These are phyloP conservation scores for Eucommia ulmoides DNA, from an alignment of 257 asterid species.

Conservation along the genomic window DNA sequence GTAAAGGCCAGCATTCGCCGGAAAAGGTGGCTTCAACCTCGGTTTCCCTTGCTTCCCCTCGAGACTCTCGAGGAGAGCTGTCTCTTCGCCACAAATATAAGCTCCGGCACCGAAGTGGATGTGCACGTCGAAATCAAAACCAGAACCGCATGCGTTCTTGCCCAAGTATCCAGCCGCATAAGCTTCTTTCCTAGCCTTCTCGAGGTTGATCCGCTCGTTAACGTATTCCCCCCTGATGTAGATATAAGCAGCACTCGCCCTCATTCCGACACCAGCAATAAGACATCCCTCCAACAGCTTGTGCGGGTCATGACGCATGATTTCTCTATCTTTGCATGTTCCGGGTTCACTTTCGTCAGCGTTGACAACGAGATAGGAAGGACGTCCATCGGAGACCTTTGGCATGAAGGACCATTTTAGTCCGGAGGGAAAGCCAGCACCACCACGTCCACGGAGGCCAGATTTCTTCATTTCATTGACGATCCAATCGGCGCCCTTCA, in stretches of 20 bases:
- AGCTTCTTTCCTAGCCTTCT: slow-evolving; percentile 89
- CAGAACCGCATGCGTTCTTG: slow-evolving; percentile 95
- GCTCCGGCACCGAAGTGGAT: slow-evolving; percentile 98
- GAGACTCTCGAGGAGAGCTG: slow-evolving; percentile 96
- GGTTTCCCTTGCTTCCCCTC: slow-evolving; percentile 99
- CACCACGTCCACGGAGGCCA: slow-evolving; percentile 99
- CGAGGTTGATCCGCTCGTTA: slow-evolving; percentile 74
- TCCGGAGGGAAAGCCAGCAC: slow-evolving; percentile 99
- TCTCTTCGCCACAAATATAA: slow-evolving; percentile 97
- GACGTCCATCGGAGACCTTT: slow-evolving; percentile 90
- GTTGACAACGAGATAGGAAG: slow-evolving; percentile 93
- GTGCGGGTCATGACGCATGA: slow-evolving; percentile 99
- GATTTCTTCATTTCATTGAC: slow-evolving; percentile 94
- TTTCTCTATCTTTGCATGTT: slow-evolving; percentile 95
- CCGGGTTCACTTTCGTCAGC: slow-evolving; percentile 99
- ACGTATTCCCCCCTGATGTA: slow-evolving; percentile 97
- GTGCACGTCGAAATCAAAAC: slow-evolving; percentile 89
- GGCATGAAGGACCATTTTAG: slow-evolving; percentile 99
- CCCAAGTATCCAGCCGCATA: slow-evolving; percentile 84
- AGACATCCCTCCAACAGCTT: slow-evolving; percentile 92
- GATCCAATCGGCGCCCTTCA: slow-evolving; percentile 92
- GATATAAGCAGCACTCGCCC: slow-evolving; percentile 91
- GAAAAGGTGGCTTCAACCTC: slow-evolving; percentile 97
- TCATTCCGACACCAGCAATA: slow-evolving; percentile 98
- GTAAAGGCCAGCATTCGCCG: slow-evolving; percentile 90